phyloP scores from a whole-genome alignment of 495 filamentous ascomycete genomes.

The Penicillium alfredii region DNA sequence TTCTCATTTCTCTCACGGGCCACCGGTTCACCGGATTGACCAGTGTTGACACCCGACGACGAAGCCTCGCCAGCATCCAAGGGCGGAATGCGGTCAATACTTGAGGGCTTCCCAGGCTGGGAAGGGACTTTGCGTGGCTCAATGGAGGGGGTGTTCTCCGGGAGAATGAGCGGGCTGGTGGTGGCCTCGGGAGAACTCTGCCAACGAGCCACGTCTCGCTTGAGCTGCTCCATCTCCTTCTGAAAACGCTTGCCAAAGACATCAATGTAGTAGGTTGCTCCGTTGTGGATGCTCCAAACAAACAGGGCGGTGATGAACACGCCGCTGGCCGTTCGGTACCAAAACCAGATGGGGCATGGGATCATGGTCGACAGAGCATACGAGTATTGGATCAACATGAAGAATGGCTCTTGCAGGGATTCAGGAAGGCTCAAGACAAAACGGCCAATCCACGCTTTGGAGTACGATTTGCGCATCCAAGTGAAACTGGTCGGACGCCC shows the following conservation, averaged over 20 bases:
- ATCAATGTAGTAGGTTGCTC: slow-evolving; percentile 95
- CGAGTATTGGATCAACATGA: slow-evolving; percentile 91
- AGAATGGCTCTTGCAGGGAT: slow-evolving; percentile 74
- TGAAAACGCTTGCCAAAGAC: slow-evolving; percentile 95
- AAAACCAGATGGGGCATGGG: slow-evolving; percentile 93
- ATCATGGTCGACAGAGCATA: slow-evolving; percentile 92
- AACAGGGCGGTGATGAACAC: slow-evolving; percentile 74
- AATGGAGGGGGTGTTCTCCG: slow-evolving; percentile 16
- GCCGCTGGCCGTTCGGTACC: slow-evolving; percentile 73
- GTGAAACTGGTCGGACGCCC: slow-evolving; percentile 95
- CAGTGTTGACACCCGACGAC: slow-evolving; percentile 21
- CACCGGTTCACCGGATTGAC: slow-evolving; percentile 4
- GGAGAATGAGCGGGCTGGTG: slow-evolving; percentile 27
- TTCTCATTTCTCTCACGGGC: slow-evolving; percentile 26
- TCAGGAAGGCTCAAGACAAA: slow-evolving; percentile 73
- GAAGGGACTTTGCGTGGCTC: slow-evolving; percentile 6
- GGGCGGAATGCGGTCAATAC: slow-evolving; percentile 38
- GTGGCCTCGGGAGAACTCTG: slow-evolving; percentile 49
- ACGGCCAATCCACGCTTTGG: slow-evolving; percentile 79
- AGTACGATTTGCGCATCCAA: slow-evolving; percentile 88
- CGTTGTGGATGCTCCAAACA: slow-evolving; percentile 88
- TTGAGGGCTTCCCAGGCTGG: slow-evolving; percentile 26
- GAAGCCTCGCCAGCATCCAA: slow-evolving; percentile 28
- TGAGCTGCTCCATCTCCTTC: slow-evolving; percentile 88
- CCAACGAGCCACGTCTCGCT: slow-evolving; percentile 86